These are phyloP conservation scores for Podospora conica DNA, from an alignment of 495 filamentous ascomycete species.

Conservation along the genomic window DNA sequence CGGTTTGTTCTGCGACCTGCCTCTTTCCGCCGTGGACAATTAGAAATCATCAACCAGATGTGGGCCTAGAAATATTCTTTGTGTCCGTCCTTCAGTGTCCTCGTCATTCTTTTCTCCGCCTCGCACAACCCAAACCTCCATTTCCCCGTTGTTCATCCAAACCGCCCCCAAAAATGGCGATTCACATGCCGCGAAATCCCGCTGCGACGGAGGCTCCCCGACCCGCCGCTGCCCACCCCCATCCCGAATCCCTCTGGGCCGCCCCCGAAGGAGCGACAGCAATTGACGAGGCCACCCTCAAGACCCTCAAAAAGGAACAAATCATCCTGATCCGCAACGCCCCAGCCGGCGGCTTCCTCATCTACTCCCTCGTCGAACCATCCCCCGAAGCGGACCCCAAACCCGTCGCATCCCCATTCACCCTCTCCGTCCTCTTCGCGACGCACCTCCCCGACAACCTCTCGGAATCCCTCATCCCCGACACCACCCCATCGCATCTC, in stretches of 20 bases:
- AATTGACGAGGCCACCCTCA: background rate
- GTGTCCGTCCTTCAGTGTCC: background rate
- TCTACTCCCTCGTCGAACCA: constrained; percentile 33
- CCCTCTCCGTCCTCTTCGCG: constrained; percentile 19
- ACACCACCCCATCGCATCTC: constrained; percentile 32
- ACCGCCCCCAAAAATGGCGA: constrained; percentile 1
- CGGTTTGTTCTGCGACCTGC: background rate
- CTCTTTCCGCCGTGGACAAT: constrained; percentile 4
- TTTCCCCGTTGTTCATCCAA: background rate
- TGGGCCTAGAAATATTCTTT: background rate
- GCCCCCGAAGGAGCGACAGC: background rate
- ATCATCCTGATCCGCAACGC: constrained; percentile 29
- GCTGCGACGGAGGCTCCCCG: background rate
- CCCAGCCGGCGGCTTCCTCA: constrained; percentile 16
- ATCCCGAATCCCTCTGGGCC: constrained; percentile 9
- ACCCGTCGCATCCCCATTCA: constrained; percentile 20
- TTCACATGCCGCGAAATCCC: constrained; percentile 7
- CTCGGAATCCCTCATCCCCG: constrained; percentile 21
- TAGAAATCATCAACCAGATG: constrained; percentile 16
- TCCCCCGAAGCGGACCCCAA: background rate
- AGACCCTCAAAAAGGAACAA: constrained; percentile 26
- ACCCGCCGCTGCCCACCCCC: background rate
- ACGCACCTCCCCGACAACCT: constrained; percentile 29
- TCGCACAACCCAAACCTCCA: background rate
- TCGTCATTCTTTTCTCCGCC: background rate